These are phyloP conservation scores for Noccaea bulbosa DNA, from an alignment of 345 rosid genomes.

Conservation along the genomic window DNA sequence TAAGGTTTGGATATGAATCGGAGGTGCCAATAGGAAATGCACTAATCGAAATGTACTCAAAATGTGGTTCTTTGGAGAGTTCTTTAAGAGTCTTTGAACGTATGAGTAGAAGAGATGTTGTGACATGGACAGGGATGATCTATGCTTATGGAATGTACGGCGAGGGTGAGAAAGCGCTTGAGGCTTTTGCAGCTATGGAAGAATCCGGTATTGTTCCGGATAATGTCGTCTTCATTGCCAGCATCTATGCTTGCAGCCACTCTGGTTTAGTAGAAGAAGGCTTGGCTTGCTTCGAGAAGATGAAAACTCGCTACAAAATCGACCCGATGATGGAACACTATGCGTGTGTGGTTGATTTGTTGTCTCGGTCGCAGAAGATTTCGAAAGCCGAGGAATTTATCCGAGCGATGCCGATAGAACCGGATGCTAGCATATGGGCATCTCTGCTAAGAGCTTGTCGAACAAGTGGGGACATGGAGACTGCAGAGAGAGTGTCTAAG, in stretches of 20 bases:
- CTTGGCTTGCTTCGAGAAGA: constrained; percentile 52
- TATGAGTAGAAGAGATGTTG: constrained; percentile 68
- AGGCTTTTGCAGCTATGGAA: constrained; percentile 58
- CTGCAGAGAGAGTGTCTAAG: constrained; percentile 51
- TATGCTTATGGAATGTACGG: constrained; percentile 74
- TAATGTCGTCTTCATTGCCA: constrained; percentile 56
- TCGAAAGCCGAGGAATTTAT: constrained; percentile 56
- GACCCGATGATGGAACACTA: constrained; percentile 56
- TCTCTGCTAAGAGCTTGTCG: constrained; percentile 62
- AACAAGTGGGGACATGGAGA: constrained; percentile 48
- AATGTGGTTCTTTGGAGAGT: constrained; percentile 57
- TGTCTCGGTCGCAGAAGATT: constrained; percentile 55
- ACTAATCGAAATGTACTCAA: constrained; percentile 73
- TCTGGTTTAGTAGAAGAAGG: constrained; percentile 82
- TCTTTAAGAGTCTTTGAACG: constrained; percentile 50
- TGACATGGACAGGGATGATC: constrained; percentile 71
- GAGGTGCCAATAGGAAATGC: constrained; percentile 59
- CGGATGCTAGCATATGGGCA: constrained; percentile 67
- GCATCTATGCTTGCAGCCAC: constrained; percentile 74
- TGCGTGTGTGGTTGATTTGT: constrained; percentile 61
- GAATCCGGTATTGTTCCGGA: constrained; percentile 57
- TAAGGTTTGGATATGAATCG: constrained; percentile 58
- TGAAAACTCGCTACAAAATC: constrained; percentile 55
- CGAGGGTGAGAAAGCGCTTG: constrained; percentile 58
- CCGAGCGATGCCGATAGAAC: constrained; percentile 56